Percentiles rank a stretch among this genome's conserved stretches.
phyloP scores from a whole-genome alignment of 2,329 filamentous ascomycete genomes.

The Gremmenia infestans region DNA sequence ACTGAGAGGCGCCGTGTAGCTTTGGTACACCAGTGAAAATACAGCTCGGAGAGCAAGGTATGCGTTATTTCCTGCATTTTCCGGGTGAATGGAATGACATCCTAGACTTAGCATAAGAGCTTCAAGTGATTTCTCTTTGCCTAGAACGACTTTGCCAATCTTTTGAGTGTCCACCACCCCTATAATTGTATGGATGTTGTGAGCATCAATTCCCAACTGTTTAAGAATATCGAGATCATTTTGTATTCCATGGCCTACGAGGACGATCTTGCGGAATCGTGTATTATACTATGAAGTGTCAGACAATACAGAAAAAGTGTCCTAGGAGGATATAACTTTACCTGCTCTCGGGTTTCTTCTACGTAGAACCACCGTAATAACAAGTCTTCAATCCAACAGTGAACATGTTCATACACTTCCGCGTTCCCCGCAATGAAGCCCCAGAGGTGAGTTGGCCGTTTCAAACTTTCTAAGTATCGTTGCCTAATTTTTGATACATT shows the following conservation, averaged over 20 bases:
- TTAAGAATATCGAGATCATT: neutral
- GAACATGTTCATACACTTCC: too few species aligned
- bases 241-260: neutral
- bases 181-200: neutral
- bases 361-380: neutral
- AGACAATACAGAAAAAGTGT: neutral
- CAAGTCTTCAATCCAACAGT: too few species aligned
- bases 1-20: too few species aligned
- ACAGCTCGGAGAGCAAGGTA: too few species aligned
- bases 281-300: neutral
- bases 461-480: neutral
- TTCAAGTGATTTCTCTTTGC: too few species aligned
- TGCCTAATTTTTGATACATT: neutral
- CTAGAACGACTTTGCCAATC: neutral
- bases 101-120: too few species aligned
- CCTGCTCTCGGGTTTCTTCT: neutral
- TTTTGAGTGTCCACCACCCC: neutral
- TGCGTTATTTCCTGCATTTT: too few species aligned
- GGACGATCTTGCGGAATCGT: neutral
- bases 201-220: neutral
- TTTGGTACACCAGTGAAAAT: too few species aligned
- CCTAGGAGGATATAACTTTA: neutral
- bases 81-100: too few species aligned
- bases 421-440: too few species aligned
- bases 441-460: too few species aligned